phyloP scores from a whole-genome alignment of 495 filamentous ascomycete genomes.

The Choiromyces venosus region DNA sequence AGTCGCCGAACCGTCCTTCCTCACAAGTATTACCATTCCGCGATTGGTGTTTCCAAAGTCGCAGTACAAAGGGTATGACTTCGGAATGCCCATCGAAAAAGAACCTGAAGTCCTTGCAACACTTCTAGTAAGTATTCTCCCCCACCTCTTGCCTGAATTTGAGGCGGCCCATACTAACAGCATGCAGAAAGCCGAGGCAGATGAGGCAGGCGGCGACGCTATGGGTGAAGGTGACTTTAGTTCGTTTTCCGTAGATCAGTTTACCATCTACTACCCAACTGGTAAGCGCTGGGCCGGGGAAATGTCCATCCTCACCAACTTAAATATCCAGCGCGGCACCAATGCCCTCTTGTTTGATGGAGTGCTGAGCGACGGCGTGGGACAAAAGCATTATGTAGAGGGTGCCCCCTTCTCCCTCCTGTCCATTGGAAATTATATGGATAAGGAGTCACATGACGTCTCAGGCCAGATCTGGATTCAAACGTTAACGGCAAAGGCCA shows the following conservation, averaged over 20 bases:
- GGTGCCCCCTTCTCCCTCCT: slow-evolving; percentile 53
- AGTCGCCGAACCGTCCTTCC: neutral
- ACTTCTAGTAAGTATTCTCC: slow-evolving; percentile 35
- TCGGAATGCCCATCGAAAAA: slow-evolving; percentile 32
- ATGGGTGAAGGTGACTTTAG: slow-evolving; percentile 38
- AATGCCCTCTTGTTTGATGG: slow-evolving; percentile 56
- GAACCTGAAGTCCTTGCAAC: slow-evolving; percentile 39
- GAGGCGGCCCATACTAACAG: neutral
- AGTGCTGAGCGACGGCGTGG: slow-evolving; percentile 47
- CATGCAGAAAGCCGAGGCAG: neutral
- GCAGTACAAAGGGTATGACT: slow-evolving; percentile 39
- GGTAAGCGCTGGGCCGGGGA: slow-evolving; percentile 45
- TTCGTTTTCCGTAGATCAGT: slow-evolving; percentile 50
- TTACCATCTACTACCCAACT: slow-evolving; percentile 50
- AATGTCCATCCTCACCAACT: slow-evolving; percentile 51
- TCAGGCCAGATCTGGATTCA: slow-evolving; percentile 58
- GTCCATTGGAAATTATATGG: slow-evolving; percentile 62
- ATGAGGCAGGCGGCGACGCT: neutral
- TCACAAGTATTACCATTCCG: slow-evolving; percentile 12
- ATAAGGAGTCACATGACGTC: slow-evolving; percentile 46
- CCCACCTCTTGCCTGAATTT: neutral
- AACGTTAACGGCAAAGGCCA: slow-evolving; percentile 44
- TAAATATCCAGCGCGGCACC: slow-evolving; percentile 44
- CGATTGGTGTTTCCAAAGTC: slow-evolving; percentile 44
- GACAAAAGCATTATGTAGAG: slow-evolving; percentile 48